These are phyloP conservation scores for Streptanthus diversifolius DNA, from an alignment of 345 rosid genomes.

Conservation along the genomic window DNA sequence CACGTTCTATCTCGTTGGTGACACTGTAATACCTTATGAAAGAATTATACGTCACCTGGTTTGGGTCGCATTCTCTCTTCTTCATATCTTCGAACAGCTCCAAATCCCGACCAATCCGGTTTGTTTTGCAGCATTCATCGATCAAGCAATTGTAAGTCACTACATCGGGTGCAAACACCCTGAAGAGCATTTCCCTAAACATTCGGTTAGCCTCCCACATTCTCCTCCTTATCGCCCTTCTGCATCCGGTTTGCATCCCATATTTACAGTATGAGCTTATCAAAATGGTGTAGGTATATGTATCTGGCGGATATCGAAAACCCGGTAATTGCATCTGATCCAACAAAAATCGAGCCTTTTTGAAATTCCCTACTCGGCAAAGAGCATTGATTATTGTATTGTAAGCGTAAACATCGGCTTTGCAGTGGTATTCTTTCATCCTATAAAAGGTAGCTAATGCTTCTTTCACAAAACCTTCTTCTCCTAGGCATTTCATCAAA, in stretches of 20 bases:
- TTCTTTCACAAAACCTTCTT: conserved; percentile 77
- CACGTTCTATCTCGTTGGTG: conserved; percentile 73
- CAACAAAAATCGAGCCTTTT: conserved; percentile 66
- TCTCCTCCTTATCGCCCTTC: conserved; percentile 75
- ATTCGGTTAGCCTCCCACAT: conserved; percentile 83
- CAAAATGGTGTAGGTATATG: conserved; percentile 64
- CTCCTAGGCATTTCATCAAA: conserved; percentile 92
- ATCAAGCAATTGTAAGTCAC: conserved; percentile 86
- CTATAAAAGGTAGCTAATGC: conserved; percentile 61
- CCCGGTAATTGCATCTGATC: conserved; percentile 88
- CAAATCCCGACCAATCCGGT: conserved; percentile 66
- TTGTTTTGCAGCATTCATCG: conserved; percentile 79
- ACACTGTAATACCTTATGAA: conserved; percentile 69
- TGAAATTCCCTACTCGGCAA: conserved; percentile 75
- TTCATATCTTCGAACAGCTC: conserved; percentile 77
- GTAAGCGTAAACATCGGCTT: conserved; percentile 75
- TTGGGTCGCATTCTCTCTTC: conserved; percentile 64
- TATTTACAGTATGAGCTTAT: conserved; percentile 72
- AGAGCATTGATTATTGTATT: conserved; percentile 68
- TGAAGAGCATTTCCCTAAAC: conserved; percentile 78
- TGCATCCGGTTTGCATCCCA: conserved; percentile 76
- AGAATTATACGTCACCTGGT: conserved; percentile 70
- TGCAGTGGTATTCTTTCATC: conserved; percentile 70
- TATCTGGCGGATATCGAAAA: conserved; percentile 66
- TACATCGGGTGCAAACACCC: conserved; percentile 77